These are phyloP conservation scores for Oxytropis ochrocephala DNA, from an alignment of 306 rosid species.

Conservation along the genomic window DNA sequence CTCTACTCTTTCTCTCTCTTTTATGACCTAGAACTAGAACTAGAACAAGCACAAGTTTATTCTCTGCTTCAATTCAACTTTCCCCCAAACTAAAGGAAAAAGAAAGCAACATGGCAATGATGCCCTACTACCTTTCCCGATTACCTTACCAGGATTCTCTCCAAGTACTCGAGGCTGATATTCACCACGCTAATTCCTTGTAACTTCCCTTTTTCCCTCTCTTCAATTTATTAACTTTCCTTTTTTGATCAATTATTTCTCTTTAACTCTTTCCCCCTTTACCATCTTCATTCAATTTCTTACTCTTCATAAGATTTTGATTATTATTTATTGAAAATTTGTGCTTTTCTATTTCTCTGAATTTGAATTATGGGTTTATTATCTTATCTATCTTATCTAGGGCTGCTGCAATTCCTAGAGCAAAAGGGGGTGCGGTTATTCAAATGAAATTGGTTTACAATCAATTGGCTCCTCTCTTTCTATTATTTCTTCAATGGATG, in stretches of 20 bases:
- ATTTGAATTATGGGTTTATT: constrained; percentile 24
- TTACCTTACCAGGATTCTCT: constrained; percentile 72
- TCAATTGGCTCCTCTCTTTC: constrained; percentile 73
- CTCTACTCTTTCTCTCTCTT: background rate
- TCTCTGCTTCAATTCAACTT: constrained; percentile 1
- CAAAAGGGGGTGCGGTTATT: constrained; percentile 70
- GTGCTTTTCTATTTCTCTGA: background rate
- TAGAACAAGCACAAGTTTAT: background rate
- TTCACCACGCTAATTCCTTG: constrained; percentile 90
- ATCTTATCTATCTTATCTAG: constrained; percentile 35
- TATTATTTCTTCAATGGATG: constrained; percentile 82
- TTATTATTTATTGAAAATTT: background rate
- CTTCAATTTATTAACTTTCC: background rate
- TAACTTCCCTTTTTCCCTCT: constrained; percentile 31
- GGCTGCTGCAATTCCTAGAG: constrained; percentile 90
- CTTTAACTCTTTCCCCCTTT: background rate
- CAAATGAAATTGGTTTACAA: constrained; percentile 91
- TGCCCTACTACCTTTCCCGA: constrained; percentile 63
- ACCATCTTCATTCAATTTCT: background rate
- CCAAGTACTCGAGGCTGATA: constrained; percentile 79
- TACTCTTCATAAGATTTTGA: background rate
- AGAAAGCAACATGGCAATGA: constrained; percentile 41
- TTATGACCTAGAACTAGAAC: background rate
- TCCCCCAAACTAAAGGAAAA: constrained; percentile 5
- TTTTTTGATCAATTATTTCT: background rate